These are phyloP conservation scores for Gregarina niphandrodes DNA, from an alignment of 169 alveolate species.

Conservation along the genomic window DNA sequence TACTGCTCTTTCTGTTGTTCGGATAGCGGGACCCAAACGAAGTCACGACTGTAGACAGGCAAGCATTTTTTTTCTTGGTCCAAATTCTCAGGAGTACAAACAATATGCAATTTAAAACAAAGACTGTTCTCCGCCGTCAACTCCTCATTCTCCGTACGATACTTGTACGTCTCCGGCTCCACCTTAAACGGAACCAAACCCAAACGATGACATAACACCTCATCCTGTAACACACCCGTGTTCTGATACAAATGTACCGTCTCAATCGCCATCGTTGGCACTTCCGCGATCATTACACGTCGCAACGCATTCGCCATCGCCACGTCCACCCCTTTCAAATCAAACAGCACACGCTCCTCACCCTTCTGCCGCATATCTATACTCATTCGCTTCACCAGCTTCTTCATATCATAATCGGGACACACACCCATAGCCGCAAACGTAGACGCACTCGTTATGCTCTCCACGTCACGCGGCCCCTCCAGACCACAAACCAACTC, in stretches of 20 bases:
- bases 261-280: conserved; percentile 75
- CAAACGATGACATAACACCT: conserved; percentile 82
- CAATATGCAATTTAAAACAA: conserved; percentile 45
- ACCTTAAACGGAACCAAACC: conserved; percentile 86
- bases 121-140: conserved; percentile 44
- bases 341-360: conserved; percentile 13
- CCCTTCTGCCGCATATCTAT: background rate
- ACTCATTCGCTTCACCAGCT: background rate
- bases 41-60: conserved; percentile 58
- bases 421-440: background rate
- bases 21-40: conserved; percentile 73
- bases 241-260: conserved; percentile 30
- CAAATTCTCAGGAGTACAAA: too few relatives aligned
- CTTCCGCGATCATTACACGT: conserved; percentile 65
- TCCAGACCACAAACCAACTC: background rate
- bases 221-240: conserved; percentile 84
- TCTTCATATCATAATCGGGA: background rate
- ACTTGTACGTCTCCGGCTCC: conserved; percentile 66
- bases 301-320: conserved; percentile 68
- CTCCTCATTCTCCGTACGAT: conserved; percentile 24
- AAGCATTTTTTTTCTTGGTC: conserved; percentile 3
- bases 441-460: background rate
- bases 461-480: background rate
- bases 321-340: conserved; percentile 49
- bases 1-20: conserved; percentile 47